Conservation (phyloP, 2,329 filamentous ascomycete species). For the Basipetospora chlamydospora region DNA sequence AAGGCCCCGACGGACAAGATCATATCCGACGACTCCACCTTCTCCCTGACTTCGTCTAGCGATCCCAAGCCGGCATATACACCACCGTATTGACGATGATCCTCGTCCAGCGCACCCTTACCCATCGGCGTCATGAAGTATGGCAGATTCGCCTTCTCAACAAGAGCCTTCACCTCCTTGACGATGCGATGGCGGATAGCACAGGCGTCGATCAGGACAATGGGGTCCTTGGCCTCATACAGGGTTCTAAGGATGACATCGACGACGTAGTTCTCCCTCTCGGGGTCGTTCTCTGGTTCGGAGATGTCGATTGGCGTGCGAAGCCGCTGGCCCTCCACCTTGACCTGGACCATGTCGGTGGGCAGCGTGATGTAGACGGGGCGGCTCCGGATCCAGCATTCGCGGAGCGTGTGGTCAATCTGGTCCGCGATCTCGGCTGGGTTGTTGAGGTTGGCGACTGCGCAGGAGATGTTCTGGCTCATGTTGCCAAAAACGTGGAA, state of each 20-base stretch:
- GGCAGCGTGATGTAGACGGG: constrained; percentile 78
- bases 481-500: constrained; percentile 75
- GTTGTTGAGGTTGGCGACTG: constrained; percentile 55
- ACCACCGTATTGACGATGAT: constrained; percentile 60
- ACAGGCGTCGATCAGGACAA: constrained; percentile 73
- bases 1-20: constrained; percentile 56
- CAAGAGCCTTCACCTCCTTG: constrained; percentile 55
- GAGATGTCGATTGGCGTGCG: constrained; percentile 55
- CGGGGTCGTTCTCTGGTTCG: constrained; percentile 49
- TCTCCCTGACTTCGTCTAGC: constrained; percentile 44
- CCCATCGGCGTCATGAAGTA: constrained; percentile 86
- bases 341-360: constrained; percentile 63
- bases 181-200: constrained; percentile 63
- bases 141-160: constrained; percentile 60
- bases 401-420: constrained; percentile 62
- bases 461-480: constrained; percentile 56
- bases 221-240: constrained; percentile 55
- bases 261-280: constrained; percentile 70
- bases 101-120: constrained; percentile 71
- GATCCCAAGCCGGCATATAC: constrained; percentile 75
- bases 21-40: constrained; percentile 55
- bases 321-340: constrained; percentile 60
- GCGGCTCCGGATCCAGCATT: constrained; percentile 59
- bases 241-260: constrained; percentile 63
- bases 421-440: constrained; percentile 54